Evolutionary conservation across 106 monocot species (phyloP).

Genomic region (Dendrobium nobile): DNA sequence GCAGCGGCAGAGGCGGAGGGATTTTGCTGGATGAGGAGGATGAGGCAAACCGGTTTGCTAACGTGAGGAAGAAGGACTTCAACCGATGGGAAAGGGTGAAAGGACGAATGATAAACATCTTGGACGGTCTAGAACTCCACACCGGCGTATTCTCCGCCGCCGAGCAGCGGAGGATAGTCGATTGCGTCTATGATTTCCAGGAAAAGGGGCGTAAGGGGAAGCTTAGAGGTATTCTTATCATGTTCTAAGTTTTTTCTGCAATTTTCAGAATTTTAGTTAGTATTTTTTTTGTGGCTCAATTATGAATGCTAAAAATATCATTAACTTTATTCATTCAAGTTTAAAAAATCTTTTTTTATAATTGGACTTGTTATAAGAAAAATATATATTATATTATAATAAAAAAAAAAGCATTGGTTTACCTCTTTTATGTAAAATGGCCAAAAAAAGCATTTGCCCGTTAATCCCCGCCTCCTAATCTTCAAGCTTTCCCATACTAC

Average conservation of each 20-base stretch:
- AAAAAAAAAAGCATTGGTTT: background rate
- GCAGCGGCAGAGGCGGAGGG: background rate
- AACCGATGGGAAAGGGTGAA: slow-evolving; percentile 35
- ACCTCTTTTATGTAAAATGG: background rate
- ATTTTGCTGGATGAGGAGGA: slow-evolving; percentile 7
- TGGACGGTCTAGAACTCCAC: slow-evolving; percentile 58
- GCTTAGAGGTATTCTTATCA: slow-evolving; percentile 36
- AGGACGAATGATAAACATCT: slow-evolving; percentile 33
- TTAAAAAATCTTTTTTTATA: too few relatives aligned
- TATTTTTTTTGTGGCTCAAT: background rate
- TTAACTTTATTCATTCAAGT: too few relatives aligned
- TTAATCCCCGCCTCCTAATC: background rate
- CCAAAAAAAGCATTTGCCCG: background rate
- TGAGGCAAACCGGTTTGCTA: slow-evolving; percentile 14
- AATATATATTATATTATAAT: too few relatives aligned
- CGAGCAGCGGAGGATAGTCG: slow-evolving; percentile 44
- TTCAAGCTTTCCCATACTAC: background rate
- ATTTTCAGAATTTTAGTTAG: too few relatives aligned
- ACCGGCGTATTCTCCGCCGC: slow-evolving; percentile 31
- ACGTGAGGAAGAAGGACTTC: slow-evolving; percentile 48
- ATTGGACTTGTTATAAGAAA: too few relatives aligned
- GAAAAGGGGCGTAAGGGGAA: slow-evolving; percentile 23
- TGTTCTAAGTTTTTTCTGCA: background rate
- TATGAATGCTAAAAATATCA: too few relatives aligned
- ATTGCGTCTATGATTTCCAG: slow-evolving; percentile 42